Conservation (phyloP, 495 filamentous ascomycete species). For the Aspergillus carlsbadensis region DNA sequence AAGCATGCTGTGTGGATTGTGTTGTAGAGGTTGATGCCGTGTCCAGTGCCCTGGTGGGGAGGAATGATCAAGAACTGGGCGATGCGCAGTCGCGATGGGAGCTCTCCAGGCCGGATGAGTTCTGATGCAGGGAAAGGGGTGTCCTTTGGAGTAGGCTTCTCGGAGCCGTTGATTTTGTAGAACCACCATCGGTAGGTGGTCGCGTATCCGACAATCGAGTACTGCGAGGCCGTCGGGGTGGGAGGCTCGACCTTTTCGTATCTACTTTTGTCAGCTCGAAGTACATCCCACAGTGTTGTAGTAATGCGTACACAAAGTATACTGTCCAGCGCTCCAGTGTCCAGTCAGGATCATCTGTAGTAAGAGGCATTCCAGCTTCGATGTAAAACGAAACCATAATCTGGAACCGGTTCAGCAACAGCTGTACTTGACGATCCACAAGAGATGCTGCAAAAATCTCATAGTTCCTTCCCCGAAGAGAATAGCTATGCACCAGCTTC, state of each 20-base stretch:
- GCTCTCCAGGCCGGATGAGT: conserved; percentile 38
- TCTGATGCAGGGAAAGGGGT: conserved; percentile 44
- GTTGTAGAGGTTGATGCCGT: conserved; percentile 79
- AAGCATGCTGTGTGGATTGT: conserved; percentile 68
- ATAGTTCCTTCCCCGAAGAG: conserved; percentile 47
- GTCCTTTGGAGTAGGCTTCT: conserved; percentile 31
- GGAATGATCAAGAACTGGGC: conserved; percentile 95
- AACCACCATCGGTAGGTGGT: conserved; percentile 81
- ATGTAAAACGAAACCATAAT: conserved; percentile 86
- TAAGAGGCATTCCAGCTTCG: conserved; percentile 76
- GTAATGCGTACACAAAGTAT: conserved; percentile 62
- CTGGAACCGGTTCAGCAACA: conserved; percentile 74
- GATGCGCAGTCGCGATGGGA: conserved; percentile 74
- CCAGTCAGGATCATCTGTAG: conserved; percentile 71
- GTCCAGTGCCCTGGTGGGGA: conserved; percentile 74
- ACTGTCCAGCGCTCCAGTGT: conserved; percentile 80
- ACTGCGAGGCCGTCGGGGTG: conserved; percentile 51
- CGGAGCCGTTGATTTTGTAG: conserved; percentile 31
- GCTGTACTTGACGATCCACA: conserved; percentile 55
- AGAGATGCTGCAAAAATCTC: conserved; percentile 63
- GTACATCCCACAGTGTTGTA: not conserved
- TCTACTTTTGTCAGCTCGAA: conserved; percentile 26
- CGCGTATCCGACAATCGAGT: conserved; percentile 79
- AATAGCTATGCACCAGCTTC: conserved; percentile 52
- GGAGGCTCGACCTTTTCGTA: conserved; percentile 64